A percentile compares a stretch with the other conserved stretches of the same genome.
phyloP scores from a whole-genome alignment of 2,329 filamentous ascomycete genomes.

The Aspergillus novofumigatus region DNA sequence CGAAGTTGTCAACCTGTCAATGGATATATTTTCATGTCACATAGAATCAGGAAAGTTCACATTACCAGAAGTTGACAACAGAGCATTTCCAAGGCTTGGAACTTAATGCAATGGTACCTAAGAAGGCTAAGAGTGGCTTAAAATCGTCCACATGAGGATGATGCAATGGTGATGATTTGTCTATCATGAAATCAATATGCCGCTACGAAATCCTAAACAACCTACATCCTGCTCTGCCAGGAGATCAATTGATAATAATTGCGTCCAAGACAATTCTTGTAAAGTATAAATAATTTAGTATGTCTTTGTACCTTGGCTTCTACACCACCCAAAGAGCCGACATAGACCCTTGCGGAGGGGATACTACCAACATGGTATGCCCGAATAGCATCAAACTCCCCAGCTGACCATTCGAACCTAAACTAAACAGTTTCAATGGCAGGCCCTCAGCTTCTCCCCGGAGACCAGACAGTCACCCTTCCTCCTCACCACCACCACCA shows the following conservation, averaged over 20 bases:
- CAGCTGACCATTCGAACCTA: not conserved
- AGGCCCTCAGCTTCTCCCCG: not conserved
- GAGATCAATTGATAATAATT: no score
- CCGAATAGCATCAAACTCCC: not conserved
- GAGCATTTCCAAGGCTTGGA: not conserved
- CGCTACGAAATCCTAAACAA: not conserved
- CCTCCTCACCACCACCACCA: not conserved
- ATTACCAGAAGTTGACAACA: not conserved
- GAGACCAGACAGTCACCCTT: not conserved
- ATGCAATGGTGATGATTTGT: not conserved
- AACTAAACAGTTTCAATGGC: not conserved
- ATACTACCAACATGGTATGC: not conserved
- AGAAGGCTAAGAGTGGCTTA: not conserved
- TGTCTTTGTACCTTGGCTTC: not conserved
- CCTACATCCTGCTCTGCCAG: not conserved
- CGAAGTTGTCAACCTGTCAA: not conserved
- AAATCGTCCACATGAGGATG: not conserved
- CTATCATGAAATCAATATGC: not conserved
- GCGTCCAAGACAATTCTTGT: not conserved
- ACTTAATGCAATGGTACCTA: not conserved
- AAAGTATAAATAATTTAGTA: not conserved
- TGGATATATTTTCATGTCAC: not conserved
- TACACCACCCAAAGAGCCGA: not conserved
- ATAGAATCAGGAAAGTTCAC: not conserved
- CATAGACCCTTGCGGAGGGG: not conserved